Percentiles rank a stretch among this genome's conserved stretches.
Evolutionary conservation across 805 yeast species (phyloP).

Genomic region (Candida taoyuanica): DNA sequence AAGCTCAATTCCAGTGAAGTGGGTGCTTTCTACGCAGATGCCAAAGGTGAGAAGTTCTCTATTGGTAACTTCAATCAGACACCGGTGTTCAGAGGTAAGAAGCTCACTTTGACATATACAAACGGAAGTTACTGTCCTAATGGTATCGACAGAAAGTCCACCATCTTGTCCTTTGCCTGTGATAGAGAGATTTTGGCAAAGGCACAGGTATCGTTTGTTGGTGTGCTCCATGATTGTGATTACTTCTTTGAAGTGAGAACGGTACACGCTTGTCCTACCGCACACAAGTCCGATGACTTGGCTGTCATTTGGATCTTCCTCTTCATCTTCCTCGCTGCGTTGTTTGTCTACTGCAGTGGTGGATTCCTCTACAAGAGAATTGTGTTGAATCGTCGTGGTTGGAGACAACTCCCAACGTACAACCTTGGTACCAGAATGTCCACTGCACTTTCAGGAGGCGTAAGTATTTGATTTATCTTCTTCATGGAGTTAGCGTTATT

Average conservation of each 20-base stretch:
- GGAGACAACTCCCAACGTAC: constrained; percentile 32
- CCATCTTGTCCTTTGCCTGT: constrained; percentile 69
- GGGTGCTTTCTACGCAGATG: constrained; percentile 55
- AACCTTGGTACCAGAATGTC: constrained; percentile 24
- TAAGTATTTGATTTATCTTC: constrained; percentile 17
- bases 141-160: constrained; percentile 54
- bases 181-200: constrained; percentile 66
- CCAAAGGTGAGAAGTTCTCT: constrained; percentile 39
- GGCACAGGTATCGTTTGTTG: constrained; percentile 66
- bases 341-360: constrained; percentile 39
- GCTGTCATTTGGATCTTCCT: constrained; percentile 64
- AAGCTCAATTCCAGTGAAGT: constrained; percentile 39
- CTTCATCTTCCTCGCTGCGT: constrained; percentile 41
- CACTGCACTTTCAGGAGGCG: constrained; percentile 24
- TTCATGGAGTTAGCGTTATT: constrained; percentile 7
- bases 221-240: constrained; percentile 70
- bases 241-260: constrained; percentile 83
- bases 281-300: constrained; percentile 58
- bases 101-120: constrained; percentile 62
- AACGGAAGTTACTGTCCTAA: constrained; percentile 62
- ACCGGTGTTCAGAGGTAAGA: constrained; percentile 69
- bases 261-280: constrained; percentile 81
- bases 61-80: constrained; percentile 58
- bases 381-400: constrained; percentile 33
- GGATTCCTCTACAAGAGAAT: constrained; percentile 34